Base-by-base conservation (phyloP, 73 alveolate genomes). In the Paramecium sexaurelia region DNA sequence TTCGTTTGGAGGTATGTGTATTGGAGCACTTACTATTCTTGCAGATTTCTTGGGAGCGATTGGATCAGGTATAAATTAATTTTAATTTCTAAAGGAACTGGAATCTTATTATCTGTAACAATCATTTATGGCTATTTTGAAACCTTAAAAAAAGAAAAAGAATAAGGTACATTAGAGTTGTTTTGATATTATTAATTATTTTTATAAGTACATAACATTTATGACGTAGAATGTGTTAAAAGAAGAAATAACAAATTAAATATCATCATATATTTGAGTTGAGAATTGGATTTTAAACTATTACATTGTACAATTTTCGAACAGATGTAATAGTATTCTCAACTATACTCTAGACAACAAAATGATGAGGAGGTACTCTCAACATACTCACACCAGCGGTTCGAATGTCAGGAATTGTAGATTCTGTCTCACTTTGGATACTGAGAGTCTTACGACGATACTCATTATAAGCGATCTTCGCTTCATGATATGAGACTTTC, bases 11-110 rank as follows among this genome's bases (percentile, higher is more conserved):
- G 99, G 99, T 83, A 97, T 98, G 99, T 98, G 99, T 94, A 99
- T 99, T 94, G 99, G 99, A 19, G 99, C 98, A 40, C 95, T 99
- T 51, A 95, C 99, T 27, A 97, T 99, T 75, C 82, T 97, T 85
- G 99, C 99, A 36, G 99, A 99, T 92, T 97, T 99, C 94, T 90
- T 99, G 83, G 99, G 99, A 43, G 99, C 99, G 55, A 99, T 99
- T 92, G 99, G 99, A 37, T 91, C 98, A 10, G 97, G 94, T 88
- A 88, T 26, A 3, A 17, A 17, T 51, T 61, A 26, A 22, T 26
- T 1, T 26, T 61, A 61, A 32, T 24, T 32, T 32, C 0, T n/a
- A 29, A 32, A 61, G 43, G 47, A 26, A 61, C 83, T 61, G 83
- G 43, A 3, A 61, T 61, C 26, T 26, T 61, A 27, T 29, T 61